Evolutionary conservation across 768 basidiomycete species (phyloP), one percentile per base, ranked within the genome.

Genomic region (Ramaria sp.): DNA sequence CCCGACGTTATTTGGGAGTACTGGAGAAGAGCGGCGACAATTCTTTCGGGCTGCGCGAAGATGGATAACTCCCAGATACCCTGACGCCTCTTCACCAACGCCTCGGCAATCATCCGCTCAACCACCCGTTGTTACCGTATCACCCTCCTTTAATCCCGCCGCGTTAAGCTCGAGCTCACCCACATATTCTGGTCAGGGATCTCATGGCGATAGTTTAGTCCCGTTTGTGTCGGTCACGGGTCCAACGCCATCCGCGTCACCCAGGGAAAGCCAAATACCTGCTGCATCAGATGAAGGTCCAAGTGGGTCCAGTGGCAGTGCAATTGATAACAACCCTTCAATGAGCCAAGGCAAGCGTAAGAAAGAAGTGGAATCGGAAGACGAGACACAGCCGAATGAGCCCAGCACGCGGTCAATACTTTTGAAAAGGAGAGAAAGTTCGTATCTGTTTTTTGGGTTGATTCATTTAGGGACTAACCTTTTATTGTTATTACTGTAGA

Each of bases 271-370:
- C 22, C 55, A 45, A 22, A 19, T 37, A 12, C 24, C 27, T 42
- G 20, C 33, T 34, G 10, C 43, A n/a, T 48, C 46, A 38, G 55
- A 57, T 57, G 30, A 30, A 49, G 47, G 55, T 9, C 33, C 55
- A 10, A 46, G 48, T 34, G 17, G 17, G 22, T 34, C 11, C 7
- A 13, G 17, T 49, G 27, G 48, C 27, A 27, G 19, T 27, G 39
- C 17, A 33, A 19, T 4, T 13, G 30, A 12, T 13, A 57, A 51
- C 34, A 39, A 1, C 27, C 7, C 22, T 15, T 30, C 30, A 12
- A 20, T 30, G 58, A 65, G 68, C 34, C 79, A 74, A 62, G 83
- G 83, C 7, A 88, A 88, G 67, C 73, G 86, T 59, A 88, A 88
- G 65, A 85, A 37, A 13, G 34, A 84, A 6, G 83, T 85, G 45